Evolutionary conservation across 1,284 basidiomycete genomes (phyloP).

Genomic region (Flammula alnicola): DNA sequence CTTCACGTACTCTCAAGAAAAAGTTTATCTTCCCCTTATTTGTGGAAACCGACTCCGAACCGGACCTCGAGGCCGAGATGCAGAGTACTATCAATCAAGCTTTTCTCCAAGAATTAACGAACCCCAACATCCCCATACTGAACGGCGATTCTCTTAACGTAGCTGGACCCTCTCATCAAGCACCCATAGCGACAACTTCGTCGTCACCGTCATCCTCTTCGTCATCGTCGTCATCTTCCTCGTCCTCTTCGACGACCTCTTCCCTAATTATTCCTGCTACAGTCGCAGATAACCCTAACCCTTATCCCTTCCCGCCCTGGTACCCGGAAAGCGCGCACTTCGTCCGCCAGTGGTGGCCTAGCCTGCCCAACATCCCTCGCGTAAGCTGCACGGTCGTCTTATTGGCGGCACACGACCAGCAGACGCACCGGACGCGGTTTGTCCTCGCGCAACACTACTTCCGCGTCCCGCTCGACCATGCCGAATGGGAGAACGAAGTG

Average conservation of each 20-base stretch:
- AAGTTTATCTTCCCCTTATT: constrained; percentile 38
- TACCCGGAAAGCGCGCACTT: constrained; percentile 75
- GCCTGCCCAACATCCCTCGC: constrained; percentile 57
- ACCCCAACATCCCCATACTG: constrained; percentile 11
- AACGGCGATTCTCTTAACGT: no score
- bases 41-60: constrained; percentile 18
- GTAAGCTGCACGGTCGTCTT: constrained; percentile 76
- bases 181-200: constrained; percentile 1
- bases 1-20: constrained; percentile 37
- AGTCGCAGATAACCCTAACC: constrained; percentile 39
- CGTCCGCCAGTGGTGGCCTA: constrained; percentile 80
- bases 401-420: constrained; percentile 60
- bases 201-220: constrained; percentile 12
- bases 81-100: background rate
- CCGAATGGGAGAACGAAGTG: constrained; percentile 31
- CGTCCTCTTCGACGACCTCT: constrained; percentile 16
- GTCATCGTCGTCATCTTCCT: constrained; percentile 11
- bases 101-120: background rate
- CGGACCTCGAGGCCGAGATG: constrained; percentile 15
- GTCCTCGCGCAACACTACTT: constrained; percentile 80
- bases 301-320: constrained; percentile 64
- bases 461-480: constrained; percentile 55
- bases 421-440: constrained; percentile 60
- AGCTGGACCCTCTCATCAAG: constrained; percentile 8
- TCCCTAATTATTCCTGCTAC: constrained; percentile 3